Evolutionary conservation across 306 rosid genomes (phyloP), one percentile per base, ranked within the genome.

Genomic region (Castanopsis chinensis): DNA sequence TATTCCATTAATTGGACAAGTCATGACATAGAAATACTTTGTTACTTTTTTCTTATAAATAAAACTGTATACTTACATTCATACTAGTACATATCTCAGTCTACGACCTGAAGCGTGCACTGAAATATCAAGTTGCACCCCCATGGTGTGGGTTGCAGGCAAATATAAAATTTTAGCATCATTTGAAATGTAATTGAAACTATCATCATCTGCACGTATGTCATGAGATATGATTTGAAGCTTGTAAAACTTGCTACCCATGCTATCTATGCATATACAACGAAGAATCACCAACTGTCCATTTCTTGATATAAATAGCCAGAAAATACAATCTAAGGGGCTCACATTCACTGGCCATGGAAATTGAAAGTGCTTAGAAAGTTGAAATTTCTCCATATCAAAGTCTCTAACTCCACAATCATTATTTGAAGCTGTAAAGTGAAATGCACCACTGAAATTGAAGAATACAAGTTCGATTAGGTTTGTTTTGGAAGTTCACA

Each of bases 271-370:
- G 65, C 65, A 58, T 20, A 21, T 58, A 58, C 13, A 23, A 58
- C 65, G 2, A 58, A 45, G 14, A 20, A 58, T 23, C 23, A 20
- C 65, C 4, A 10, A 58, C 5, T 7, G 65, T 58, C 32, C 65
- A 58, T 9, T 58, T 58, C 7, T 59, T 59, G 15, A 11, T 45
- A 45, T 45, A 64, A 33, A 18, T 35, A 33, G 1, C 14, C 11
- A 67, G 21, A 54, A 71, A 69, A 85, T 20, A 72, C 64, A 85
- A 77, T 28, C 72, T 59, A 35, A 74, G 70, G 37, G 58, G 75
- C 91, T 88, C 73, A 91, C 98, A 85, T 91, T 93, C 72, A 93
- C 97, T 2, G 94, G 97, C 98, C 98, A 91, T 71, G 97, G 87
- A 75, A 85, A 93, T 81, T 71, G 68, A 78, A 90, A 91, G 84